Base-by-base conservation (phyloP, 2,329 filamentous ascomycete species). In the Sporothrix variecibatus region DNA sequence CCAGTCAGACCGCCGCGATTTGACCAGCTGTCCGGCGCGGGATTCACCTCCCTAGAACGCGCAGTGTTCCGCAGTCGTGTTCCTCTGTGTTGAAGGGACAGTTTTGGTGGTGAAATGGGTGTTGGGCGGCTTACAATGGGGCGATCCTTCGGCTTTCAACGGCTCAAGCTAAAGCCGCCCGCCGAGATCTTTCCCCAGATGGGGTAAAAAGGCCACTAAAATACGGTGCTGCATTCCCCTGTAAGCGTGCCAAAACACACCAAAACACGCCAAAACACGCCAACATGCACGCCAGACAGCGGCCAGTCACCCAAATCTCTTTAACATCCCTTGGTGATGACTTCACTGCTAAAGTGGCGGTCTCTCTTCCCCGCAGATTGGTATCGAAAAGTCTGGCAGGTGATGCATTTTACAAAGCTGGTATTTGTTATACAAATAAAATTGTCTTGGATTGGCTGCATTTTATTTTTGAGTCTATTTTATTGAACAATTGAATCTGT, bases 121-220 rank as follows among this genome's bases (percentile, higher is more conserved):
- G 12, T 15, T 49, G 11, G 43, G 26, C 65, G 65, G 65, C 65
- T 65, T 53, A 64, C 26, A 65, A 23, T n/a, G n/a, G 43, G 46
- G 28, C 43, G 23, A 71, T 58, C 46, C 28, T 40, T 65, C 71
- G 71, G 71, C 71, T 72, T 72, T 64, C 60, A 20, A 43, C 71
- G 71, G 71, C 71, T 65, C 71, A 72, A 65, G 40, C 58, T 68
- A 51, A 68, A 68, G 26, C 65, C 43, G 65, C 65, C 62, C 38
- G 38, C 62, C 62, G 38, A 28, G 26, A 56, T 2, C 62, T n/a
- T 46, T 26, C 62, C 62, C 62, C 62, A 65, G n/a, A 65, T n/a
- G 62, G 62, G 62, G 62, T 43, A 40, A 46, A 40, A 56, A 15
- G 51, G 26, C 51, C 43, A 49, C 12, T 56, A 56, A 56, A 56